A percentile compares a stretch with the other conserved stretches of the same genome.
These are phyloP conservation scores for Neofusicoccum cordaticola DNA, from an alignment of 2,329 filamentous ascomycete species.

Conservation along the genomic window DNA sequence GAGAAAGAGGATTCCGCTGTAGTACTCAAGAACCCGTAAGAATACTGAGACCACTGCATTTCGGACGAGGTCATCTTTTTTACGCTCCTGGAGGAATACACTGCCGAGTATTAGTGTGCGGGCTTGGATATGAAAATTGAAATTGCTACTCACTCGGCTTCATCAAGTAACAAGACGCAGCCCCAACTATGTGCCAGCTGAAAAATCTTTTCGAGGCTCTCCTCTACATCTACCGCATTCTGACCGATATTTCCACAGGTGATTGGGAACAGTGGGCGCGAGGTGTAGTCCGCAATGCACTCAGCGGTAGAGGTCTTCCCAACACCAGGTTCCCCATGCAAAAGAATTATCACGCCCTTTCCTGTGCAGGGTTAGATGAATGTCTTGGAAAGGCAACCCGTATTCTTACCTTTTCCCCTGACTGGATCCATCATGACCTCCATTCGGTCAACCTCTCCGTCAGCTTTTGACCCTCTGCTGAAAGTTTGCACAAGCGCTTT, in stretches of 20 bases:
- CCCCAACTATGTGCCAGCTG: constrained; percentile 16
- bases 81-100: constrained; percentile 51
- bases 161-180: constrained; percentile 15
- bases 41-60: constrained; percentile 43
- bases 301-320: constrained; percentile 5
- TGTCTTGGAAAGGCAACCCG: too few species aligned
- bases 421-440: background rate
- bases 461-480: background rate
- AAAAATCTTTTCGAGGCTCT: constrained; percentile 18
- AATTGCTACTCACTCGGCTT: background rate
- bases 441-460: background rate
- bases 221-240: constrained; percentile 19
- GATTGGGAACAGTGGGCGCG: background rate
- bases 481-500: background rate
- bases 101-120: background rate
- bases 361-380: background rate
- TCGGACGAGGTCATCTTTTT: constrained; percentile 46
- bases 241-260: constrained; percentile 19
- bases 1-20: constrained; percentile 32
- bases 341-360: constrained; percentile 1
- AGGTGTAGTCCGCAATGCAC: constrained; percentile 4
- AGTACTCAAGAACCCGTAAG: constrained; percentile 16
- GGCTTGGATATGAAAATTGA: too few species aligned
- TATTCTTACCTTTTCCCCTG: background rate
- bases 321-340: background rate